Evolutionary conservation across 1,284 basidiomycete genomes (phyloP).

Genomic region (Cryptococcus depauperatus): DNA sequence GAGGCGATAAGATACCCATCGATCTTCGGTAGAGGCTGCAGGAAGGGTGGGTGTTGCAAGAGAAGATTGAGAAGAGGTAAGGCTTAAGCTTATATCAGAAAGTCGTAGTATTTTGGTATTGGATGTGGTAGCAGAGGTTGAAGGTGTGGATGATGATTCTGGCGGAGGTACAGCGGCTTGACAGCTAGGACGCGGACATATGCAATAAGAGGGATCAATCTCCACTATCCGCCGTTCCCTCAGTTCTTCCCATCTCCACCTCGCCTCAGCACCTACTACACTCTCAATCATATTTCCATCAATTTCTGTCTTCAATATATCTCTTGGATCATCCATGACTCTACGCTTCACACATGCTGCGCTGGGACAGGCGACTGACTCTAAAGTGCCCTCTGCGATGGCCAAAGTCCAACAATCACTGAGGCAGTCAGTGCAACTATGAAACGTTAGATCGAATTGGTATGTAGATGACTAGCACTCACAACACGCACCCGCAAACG

Average conservation of each 20-base stretch:
- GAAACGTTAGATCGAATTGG: background rate
- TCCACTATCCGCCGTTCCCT: conserved; percentile 35
- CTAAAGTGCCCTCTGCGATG: conserved; percentile 39
- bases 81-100: too few relatives aligned
- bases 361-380: conserved; percentile 41
- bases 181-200: conserved; percentile 40
- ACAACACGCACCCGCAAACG: conserved; percentile 40
- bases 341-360: conserved; percentile 37
- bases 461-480: conserved; percentile 8
- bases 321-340: conserved; percentile 10
- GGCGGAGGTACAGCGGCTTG: conserved; percentile 41
- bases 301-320: conserved; percentile 5
- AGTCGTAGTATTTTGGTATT: too few relatives aligned
- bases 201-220: conserved; percentile 36
- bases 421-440: conserved; percentile 37
- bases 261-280: conserved; percentile 34
- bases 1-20: conserved; percentile 33
- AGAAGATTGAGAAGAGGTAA: conserved; percentile 24
- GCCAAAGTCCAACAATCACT: conserved; percentile 40
- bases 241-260: conserved; percentile 29
- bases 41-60: conserved; percentile 5
- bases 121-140: too few relatives aligned
- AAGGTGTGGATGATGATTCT: too few relatives aligned
- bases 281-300: conserved; percentile 61
- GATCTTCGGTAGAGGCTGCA: conserved; percentile 17